Evolutionary conservation across 495 filamentous ascomycete species (phyloP).

Genomic region (Cercophora scortea): DNA sequence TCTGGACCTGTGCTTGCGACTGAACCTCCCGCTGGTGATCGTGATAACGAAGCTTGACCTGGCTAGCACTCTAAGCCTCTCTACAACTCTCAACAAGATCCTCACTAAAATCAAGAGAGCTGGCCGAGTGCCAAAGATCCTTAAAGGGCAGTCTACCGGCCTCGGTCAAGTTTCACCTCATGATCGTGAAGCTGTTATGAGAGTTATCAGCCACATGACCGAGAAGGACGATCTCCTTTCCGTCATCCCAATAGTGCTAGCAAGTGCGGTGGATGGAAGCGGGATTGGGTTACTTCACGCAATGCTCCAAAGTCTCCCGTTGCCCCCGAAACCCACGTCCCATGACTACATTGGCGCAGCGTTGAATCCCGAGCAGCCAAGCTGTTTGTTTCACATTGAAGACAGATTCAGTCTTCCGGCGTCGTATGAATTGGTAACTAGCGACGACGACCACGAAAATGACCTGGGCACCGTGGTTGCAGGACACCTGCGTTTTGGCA

Average conservation of each 20-base stretch:
- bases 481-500: conserved; percentile 74
- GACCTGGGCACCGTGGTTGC: conserved; percentile 59
- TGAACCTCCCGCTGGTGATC: conserved; percentile 67
- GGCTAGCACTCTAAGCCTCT: conserved; percentile 61
- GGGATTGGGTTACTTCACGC: conserved; percentile 79
- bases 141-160: conserved; percentile 41
- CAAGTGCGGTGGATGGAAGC: conserved; percentile 77
- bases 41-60: conserved; percentile 88
- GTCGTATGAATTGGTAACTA: conserved; percentile 34
- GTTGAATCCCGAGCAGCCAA: conserved; percentile 41
- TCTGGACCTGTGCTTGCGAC: conserved; percentile 75
- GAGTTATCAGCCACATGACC: conserved; percentile 38
- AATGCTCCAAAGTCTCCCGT: conserved; percentile 67
- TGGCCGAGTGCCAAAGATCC: conserved; percentile 62
- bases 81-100: conserved; percentile 59
- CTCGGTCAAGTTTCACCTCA: conserved; percentile 25
- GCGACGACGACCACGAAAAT: conserved; percentile 23
- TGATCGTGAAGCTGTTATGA: conserved; percentile 46
- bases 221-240: conserved; percentile 37
- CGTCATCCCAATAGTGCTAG: conserved; percentile 78
- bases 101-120: conserved; percentile 70
- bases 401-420: conserved; percentile 59
- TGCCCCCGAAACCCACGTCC: conserved; percentile 49
- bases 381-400: conserved; percentile 75
- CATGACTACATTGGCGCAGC: conserved; percentile 35